Percentiles rank a stretch among this genome's conserved stretches.
Evolutionary conservation across 139 green algal species (phyloP).

Genomic region (Spirogloea muscicola): DNA sequence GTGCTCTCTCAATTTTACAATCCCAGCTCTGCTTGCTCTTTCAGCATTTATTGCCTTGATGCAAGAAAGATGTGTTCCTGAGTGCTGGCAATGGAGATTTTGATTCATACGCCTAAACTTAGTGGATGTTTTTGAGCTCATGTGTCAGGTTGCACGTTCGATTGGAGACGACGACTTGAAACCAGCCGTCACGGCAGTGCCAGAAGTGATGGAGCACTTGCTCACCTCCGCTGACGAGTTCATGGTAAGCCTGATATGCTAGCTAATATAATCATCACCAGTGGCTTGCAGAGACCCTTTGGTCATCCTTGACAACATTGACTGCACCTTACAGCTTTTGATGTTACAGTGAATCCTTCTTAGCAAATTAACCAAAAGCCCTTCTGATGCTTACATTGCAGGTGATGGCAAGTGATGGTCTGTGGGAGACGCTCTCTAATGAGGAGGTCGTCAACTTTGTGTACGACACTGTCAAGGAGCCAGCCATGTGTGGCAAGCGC

Average conservation of each 20-base stretch:
- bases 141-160: slow-evolving; percentile 82
- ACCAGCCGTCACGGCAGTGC: slow-evolving; percentile 71
- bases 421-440: slow-evolving; percentile 77
- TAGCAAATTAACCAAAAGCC: background rate
- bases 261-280: too few relatives aligned
- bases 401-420: slow-evolving; percentile 75
- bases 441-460: slow-evolving; percentile 86
- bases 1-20: too few relatives aligned
- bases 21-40: too few relatives aligned
- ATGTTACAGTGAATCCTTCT: background rate
- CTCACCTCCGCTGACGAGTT: slow-evolving; percentile 70
- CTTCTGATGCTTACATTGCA: background rate
- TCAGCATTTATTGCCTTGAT: too few relatives aligned
- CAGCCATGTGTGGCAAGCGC: slow-evolving; percentile 67
- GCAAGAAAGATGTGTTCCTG: too few relatives aligned
- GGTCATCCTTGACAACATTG: too few relatives aligned
- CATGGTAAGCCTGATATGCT: too few relatives aligned
- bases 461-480: slow-evolving; percentile 77
- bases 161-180: slow-evolving; percentile 86
- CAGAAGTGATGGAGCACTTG: slow-evolving; percentile 55
- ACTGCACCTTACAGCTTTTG: too few relatives aligned
- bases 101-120: too few relatives aligned
- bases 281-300: too few relatives aligned
- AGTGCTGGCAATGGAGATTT: too few relatives aligned
- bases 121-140: background rate